Percentiles rank a stretch among this genome's conserved stretches.
phyloP scores from a whole-genome alignment of 495 filamentous ascomycete genomes.

The Xylaria scruposa region DNA sequence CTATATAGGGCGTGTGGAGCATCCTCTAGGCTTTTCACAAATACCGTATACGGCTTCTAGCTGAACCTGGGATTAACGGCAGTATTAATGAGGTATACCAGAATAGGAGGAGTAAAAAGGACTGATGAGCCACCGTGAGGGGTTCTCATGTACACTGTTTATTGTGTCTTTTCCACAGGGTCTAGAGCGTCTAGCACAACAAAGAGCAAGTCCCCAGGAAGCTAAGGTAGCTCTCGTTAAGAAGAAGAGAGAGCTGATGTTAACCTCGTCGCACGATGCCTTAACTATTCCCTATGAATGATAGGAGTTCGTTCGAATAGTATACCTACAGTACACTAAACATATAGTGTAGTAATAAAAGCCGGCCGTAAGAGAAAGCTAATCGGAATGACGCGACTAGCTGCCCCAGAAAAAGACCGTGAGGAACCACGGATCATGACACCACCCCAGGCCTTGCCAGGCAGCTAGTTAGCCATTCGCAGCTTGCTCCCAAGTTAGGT shows the following conservation, averaged over 20 bases:
- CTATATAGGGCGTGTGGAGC: constrained; percentile 13
- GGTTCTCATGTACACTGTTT: constrained; percentile 2
- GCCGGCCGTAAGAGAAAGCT: neutral
- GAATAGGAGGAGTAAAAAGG: neutral
- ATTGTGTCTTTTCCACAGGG: neutral
- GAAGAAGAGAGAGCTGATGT: neutral
- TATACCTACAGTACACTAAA: neutral
- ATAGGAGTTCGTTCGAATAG: neutral
- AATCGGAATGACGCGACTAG: constrained; percentile 6
- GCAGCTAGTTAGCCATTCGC: neutral
- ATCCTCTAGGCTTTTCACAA: neutral
- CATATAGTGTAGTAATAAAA: neutral
- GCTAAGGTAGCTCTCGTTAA: neutral
- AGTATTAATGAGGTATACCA: constrained; percentile 5
- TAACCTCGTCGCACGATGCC: neutral
- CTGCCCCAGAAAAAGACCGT: constrained; percentile 1
- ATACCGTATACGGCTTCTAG: neutral
- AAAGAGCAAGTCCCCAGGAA: neutral
- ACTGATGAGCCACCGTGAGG: neutral
- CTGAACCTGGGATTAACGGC: constrained; percentile 11
- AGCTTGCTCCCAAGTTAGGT: constrained; percentile 7
- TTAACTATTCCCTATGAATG: neutral
- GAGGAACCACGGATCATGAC: neutral
- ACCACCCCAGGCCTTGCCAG: neutral
- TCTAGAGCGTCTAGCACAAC: neutral